Evolutionary conservation across 345 rosid species (phyloP).

Genomic region (Angophora floribunda): DNA sequence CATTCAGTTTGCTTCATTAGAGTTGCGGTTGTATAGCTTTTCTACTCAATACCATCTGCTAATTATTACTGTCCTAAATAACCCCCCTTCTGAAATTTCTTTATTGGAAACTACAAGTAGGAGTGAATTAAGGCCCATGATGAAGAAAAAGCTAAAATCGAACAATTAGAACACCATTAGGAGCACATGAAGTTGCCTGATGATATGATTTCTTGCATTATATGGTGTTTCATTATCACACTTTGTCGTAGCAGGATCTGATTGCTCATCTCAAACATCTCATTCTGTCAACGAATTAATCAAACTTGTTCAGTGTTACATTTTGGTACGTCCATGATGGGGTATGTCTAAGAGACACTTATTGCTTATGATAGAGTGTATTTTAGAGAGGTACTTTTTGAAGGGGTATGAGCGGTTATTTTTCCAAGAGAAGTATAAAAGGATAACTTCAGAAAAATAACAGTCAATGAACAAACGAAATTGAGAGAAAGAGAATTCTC

Average conservation of each 20-base stretch:
- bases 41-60: background rate
- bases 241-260: background rate
- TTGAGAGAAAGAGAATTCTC: no score
- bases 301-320: background rate
- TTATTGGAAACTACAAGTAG: background rate
- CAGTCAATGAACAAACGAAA: no score
- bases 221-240: background rate
- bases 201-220: background rate
- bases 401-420: no score
- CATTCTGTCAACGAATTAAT: background rate
- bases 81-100: background rate
- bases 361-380: no score
- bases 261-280: background rate
- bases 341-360: no score
- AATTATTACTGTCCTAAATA: background rate
- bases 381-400: no score
- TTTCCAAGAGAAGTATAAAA: no score
- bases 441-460: no score
- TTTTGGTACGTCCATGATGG: no score
- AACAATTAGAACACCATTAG: background rate
- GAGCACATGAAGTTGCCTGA: background rate
- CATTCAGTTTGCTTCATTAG: background rate
- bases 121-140: background rate
- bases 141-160: background rate
- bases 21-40: background rate